Base-by-base conservation (phyloP, 73 alveolate genomes). In the Paramecium pentaurelia region DNA sequence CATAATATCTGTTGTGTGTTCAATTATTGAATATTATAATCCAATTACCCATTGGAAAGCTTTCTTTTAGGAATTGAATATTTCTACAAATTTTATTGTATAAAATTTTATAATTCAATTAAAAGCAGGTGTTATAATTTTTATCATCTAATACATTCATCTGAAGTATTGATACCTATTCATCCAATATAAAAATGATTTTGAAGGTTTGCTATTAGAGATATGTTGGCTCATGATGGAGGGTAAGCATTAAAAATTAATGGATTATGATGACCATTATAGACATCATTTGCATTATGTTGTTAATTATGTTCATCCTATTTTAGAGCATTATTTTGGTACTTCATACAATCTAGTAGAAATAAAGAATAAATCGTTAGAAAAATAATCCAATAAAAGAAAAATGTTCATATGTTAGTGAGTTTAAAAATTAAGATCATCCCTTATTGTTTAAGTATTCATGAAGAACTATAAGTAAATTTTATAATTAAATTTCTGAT, bases 191-290 rank as follows among this genome's bases (percentile, higher is more conserved):
- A 77, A 44, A 77, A 1, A 77, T 77, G 70, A 27, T 77, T 20
- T 77, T 32, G 8, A 47, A 71, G 10, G n/a, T 18, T 4, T 20
- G 37, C 70, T 1, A n/a, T 77, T 30, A 77, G 40, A 6, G 89
- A 77, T 40, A 18, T 77, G 40, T 40, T 44, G n/a, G 89, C 89
- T 40, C 71, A 77, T 77, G 89, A 77, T 38, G 89, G 71, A 77
- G 54, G 54, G 86, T 70, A 70, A 25, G 11, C 5, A 14, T n/a
- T 6, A 1, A 30, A 20, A 22, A 1, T 9, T 25, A 28, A 22
- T 18, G 5, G 89, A 77, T 28, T 59, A 77, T n/a, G 20, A 22
- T 8, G 88, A 73, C 18, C 88, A 73, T 20, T 73, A 73, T 37
- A 32, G 88, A 32, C 88, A 73, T 77, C 89, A 77, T 40, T 37